Evolutionary conservation across 352 stramenopile genomes (phyloP).

Genomic region (Globisporangium echinulatum): DNA sequence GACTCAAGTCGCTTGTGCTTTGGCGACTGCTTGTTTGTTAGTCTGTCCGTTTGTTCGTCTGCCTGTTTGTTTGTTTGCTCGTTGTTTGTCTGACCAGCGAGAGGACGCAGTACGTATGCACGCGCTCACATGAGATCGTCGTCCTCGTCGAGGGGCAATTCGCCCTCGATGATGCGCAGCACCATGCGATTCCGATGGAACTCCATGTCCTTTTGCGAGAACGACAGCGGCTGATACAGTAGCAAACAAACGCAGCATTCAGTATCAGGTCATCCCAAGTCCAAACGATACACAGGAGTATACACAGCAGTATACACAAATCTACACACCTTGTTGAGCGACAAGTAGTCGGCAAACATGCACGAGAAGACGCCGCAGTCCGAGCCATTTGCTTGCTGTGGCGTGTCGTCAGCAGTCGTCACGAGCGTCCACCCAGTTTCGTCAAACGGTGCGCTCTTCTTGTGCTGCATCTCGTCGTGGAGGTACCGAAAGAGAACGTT

Average conservation of each 20-base stretch:
- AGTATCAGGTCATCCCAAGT: not conserved
- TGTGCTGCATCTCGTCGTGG: constrained; percentile 79
- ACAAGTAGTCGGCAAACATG: constrained; percentile 81
- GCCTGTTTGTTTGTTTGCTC: not conserved
- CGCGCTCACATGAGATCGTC: constrained; percentile 44
- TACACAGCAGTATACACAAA: constrained; percentile 12
- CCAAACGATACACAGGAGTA: not conserved
- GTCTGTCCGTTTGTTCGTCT: not conserved
- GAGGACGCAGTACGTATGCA: too few species aligned
- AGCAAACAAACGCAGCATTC: not conserved
- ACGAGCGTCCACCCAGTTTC: constrained; percentile 62
- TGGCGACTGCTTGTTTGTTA: too few species aligned
- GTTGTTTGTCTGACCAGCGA: not conserved
- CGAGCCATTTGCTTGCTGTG: constrained; percentile 75
- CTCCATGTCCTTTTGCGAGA: constrained; percentile 78
- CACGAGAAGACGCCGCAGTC: constrained; percentile 85
- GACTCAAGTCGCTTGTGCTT: too few species aligned
- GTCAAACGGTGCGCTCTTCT: constrained; percentile 70
- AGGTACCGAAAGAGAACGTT: constrained; percentile 76
- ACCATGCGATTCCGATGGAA: constrained; percentile 83
- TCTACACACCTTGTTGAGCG: constrained; percentile 45
- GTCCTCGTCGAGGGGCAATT: constrained; percentile 61
- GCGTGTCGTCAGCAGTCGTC: constrained; percentile 43
- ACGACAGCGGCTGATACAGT: constrained; percentile 38
- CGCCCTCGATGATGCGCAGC: constrained; percentile 58